A percentile compares a stretch with the other conserved stretches of the same genome.
phyloP scores from a whole-genome alignment of 805 yeast species.

The Cyberlindnera mrakii region DNA sequence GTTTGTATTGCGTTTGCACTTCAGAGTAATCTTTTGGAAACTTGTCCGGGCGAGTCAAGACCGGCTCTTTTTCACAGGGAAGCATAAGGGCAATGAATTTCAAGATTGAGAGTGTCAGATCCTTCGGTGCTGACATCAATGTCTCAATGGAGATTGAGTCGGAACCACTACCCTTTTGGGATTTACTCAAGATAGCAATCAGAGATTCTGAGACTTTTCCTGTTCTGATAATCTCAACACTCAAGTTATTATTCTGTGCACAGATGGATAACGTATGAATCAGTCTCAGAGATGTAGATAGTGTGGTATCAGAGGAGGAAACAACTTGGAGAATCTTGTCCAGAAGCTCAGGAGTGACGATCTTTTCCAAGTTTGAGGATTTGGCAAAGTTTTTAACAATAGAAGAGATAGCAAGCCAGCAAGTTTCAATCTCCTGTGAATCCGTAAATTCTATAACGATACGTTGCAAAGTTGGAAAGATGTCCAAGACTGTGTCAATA shows the following conservation, averaged over 20 bases:
- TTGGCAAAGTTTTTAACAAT: slow-evolving; percentile 44
- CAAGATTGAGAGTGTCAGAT: slow-evolving; percentile 48
- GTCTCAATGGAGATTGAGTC: slow-evolving; percentile 53
- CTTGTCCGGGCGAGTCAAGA: slow-evolving; percentile 18
- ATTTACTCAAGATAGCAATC: slow-evolving; percentile 43
- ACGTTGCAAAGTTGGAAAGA: slow-evolving; percentile 53
- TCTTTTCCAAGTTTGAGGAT: slow-evolving; percentile 39
- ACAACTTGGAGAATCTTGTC: slow-evolving; percentile 26
- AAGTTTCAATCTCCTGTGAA: slow-evolving; percentile 50
- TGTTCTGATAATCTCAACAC: slow-evolving; percentile 40
- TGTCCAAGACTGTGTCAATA: slow-evolving; percentile 44
- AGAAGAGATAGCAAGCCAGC: slow-evolving; percentile 59
- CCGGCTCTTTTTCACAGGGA: slow-evolving; percentile 38
- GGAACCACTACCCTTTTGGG: slow-evolving; percentile 29
- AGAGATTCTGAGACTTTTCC: slow-evolving; percentile 44
- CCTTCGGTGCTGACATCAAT: slow-evolving; percentile 67
- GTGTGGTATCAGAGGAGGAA: slow-evolving; percentile 24
- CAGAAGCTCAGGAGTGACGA: slow-evolving; percentile 33
- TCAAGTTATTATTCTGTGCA: slow-evolving; percentile 34
- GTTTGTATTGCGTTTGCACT: slow-evolving; percentile 20
- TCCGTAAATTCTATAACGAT: slow-evolving; percentile 53
- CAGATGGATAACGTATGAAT: slow-evolving; percentile 37
- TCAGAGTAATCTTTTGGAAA: slow-evolving; percentile 19
- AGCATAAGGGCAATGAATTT: slow-evolving; percentile 50
- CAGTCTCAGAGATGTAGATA: slow-evolving; percentile 27